phyloP scores from a whole-genome alignment of 2,329 filamentous ascomycete genomes.

The Zymoseptoria crescenta region DNA sequence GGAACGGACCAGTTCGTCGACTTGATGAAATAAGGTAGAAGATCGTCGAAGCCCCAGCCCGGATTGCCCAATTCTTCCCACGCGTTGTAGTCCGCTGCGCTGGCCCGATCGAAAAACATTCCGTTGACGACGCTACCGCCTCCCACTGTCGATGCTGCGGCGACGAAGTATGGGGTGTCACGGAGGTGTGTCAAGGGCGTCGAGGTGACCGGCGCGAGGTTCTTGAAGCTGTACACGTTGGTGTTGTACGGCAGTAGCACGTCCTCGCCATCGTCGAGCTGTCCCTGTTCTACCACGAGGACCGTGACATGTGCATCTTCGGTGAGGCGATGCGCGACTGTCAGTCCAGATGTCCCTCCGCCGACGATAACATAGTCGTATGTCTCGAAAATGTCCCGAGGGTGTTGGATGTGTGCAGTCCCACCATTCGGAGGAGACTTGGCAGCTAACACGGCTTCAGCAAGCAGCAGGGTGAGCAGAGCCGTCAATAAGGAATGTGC shows the following conservation, averaged over 20 bases:
- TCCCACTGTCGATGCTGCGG: slow-evolving; percentile 26
- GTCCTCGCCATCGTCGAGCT: slow-evolving; percentile 2
- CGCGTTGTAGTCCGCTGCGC: slow-evolving; percentile 33
- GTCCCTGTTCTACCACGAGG: slow-evolving; percentile 18
- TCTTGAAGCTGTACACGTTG: neutral
- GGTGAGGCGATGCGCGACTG: slow-evolving; percentile 22
- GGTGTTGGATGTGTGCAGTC: neutral
- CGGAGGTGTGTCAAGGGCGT: slow-evolving; percentile 13
- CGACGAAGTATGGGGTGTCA: slow-evolving; percentile 16
- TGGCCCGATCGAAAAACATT: slow-evolving; percentile 33
- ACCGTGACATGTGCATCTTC: slow-evolving; percentile 24
- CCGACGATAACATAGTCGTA: slow-evolving; percentile 21
- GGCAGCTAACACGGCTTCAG: neutral
- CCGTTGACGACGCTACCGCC: slow-evolving; percentile 34
- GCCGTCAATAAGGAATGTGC: neutral
- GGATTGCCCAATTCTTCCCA: slow-evolving; percentile 28
- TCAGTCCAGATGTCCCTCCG: slow-evolving; percentile 24
- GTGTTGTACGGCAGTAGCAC: neutral
- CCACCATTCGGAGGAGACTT: neutral
- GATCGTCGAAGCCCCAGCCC: slow-evolving; percentile 16
- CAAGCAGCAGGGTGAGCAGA: neutral
- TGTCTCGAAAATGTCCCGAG: neutral
- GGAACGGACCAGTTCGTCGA: slow-evolving; percentile 7
- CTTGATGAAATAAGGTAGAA: slow-evolving; percentile 17
- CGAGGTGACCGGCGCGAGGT: slow-evolving; percentile 2